A percentile compares a stretch with the other conserved stretches of the same genome.
Conservation (phyloP, 2,329 filamentous ascomycete genomes). For the Alternaria alternata region DNA sequence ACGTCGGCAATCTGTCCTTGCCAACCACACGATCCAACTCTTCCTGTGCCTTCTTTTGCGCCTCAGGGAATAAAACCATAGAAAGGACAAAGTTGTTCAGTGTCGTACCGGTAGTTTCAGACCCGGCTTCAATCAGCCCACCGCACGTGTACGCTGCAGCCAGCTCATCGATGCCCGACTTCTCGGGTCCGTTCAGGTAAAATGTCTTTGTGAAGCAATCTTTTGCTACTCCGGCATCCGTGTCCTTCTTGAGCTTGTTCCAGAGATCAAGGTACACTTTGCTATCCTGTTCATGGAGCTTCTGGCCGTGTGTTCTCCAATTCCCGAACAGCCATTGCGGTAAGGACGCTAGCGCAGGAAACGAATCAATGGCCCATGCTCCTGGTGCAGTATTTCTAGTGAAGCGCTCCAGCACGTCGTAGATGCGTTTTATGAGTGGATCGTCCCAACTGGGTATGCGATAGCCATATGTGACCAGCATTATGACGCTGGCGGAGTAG, state of each 20-base stretch:
- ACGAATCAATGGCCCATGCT: slow-evolving; percentile 40
- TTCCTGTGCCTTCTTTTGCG: slow-evolving; percentile 37
- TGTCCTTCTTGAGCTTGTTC: slow-evolving; percentile 42
- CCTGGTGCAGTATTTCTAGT: slow-evolving; percentile 43
- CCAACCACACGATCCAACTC: slow-evolving; percentile 45
- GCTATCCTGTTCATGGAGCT: slow-evolving; percentile 42
- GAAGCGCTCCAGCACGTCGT: slow-evolving; percentile 42
- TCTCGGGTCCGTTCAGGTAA: slow-evolving; percentile 42
- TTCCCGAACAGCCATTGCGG: slow-evolving; percentile 44
- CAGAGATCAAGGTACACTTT: slow-evolving; percentile 46
- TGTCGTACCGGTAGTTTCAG: slow-evolving; percentile 43
- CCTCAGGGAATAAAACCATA: slow-evolving; percentile 40
- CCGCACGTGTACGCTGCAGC: slow-evolving; percentile 47
- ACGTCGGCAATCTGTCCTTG: slow-evolving; percentile 37
- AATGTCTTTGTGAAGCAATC: slow-evolving; percentile 49
- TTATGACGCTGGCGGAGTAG: slow-evolving; percentile 46
- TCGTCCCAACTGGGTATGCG: slow-evolving; percentile 45
- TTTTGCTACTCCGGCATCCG: slow-evolving; percentile 37
- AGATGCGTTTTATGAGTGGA: slow-evolving; percentile 44
- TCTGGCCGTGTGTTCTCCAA: slow-evolving; percentile 37
- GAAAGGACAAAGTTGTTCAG: slow-evolving; percentile 43
- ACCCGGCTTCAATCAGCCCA: slow-evolving; percentile 46
- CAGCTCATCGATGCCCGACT: slow-evolving; percentile 46
- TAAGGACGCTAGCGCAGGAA: slow-evolving; percentile 40
- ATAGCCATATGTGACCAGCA: slow-evolving; percentile 47